Evolutionary conservation across 1,139 yeast species (phyloP), one percentile per base, ranked within the genome.

Genomic region (Hyphopichia fennica): DNA sequence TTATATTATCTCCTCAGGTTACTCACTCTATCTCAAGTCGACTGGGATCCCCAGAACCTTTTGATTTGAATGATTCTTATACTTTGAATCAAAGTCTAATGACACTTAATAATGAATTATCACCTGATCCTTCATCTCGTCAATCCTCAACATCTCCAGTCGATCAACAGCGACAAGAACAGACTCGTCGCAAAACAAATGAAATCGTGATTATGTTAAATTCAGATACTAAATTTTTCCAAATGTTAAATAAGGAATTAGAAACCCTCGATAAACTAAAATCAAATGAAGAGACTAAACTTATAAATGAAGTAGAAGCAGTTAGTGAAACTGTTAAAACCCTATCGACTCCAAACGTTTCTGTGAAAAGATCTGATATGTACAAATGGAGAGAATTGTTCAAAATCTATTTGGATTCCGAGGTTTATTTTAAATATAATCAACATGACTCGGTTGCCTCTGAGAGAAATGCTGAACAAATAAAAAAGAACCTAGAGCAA

Each of bases 321-420:
- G 65, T 83, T 9, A 70, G 81, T 4, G 48, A 57, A 9, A 50
- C 62, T 1, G 64, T 82, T 2, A 63, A 69, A 3, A 53, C 60
- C 14, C 61, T 74, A 9, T 62, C 79, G 0, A 54, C 65, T 13
- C 81, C 82, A 0, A 57, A 57, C 22, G 45, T 50, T 17, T 53
- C 63, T 15, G 42, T 57, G 11, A 75, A 69, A 46, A 71, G 67
- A 44, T 66, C 77, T 0, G 91, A 84, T 52, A 65, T 84, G 61
- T 82, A 82, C 53, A 69, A 70, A n/a, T 85, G 93, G 93, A 66
- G 91, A 46, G 81, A 82, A 53, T 67, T 85, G 11, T 84, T 85
- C 62, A 77, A 75, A 50, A 63, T 77, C 19, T 85, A 84, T 52
- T 69, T 84, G 39, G 90, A 84, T 51, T 74, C 81, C 23, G 87